Evolutionary conservation across 345 rosid genomes (phyloP).

Genomic region (Citrus cavaleriei): DNA sequence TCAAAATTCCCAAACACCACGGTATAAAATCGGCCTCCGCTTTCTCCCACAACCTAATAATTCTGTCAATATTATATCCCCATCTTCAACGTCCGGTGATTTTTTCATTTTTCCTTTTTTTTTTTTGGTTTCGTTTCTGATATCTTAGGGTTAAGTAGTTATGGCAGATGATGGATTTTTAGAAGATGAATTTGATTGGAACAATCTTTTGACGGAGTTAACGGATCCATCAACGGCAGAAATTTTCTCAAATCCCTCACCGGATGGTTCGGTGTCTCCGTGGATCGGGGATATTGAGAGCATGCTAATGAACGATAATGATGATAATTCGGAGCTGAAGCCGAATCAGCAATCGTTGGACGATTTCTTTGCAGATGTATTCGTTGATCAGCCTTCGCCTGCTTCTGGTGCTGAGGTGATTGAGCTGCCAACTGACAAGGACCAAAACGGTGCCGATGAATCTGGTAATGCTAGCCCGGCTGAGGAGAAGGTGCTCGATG

Average conservation of each 20-base stretch:
- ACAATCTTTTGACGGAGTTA: slow-evolving; percentile 17
- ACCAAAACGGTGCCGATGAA: slow-evolving; percentile 7
- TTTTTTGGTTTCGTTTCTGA: not conserved
- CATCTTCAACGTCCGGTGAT: not conserved
- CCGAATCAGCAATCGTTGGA: slow-evolving; percentile 18
- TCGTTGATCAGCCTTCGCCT: slow-evolving; percentile 35
- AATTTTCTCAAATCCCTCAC: slow-evolving; percentile 16
- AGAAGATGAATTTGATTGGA: slow-evolving; percentile 31
- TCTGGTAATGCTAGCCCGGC: not conserved
- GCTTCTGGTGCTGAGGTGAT: slow-evolving; percentile 10
- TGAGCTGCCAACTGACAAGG: slow-evolving; percentile 20
- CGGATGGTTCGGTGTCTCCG: slow-evolving; percentile 26
- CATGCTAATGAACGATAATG: slow-evolving; percentile 45
- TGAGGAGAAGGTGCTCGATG: slow-evolving; percentile 11
- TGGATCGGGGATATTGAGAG: slow-evolving; percentile 48
- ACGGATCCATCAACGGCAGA: not conserved
- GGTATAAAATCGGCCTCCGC: not conserved
- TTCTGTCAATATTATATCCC: not conserved
- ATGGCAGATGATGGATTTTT: slow-evolving; percentile 11
- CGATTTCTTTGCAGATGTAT: slow-evolving; percentile 39
- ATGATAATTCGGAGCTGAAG: slow-evolving; percentile 14
- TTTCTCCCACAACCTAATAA: not conserved
- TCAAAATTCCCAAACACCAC: not conserved
- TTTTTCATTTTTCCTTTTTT: not conserved
- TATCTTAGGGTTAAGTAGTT: rapidly evolving